phyloP scores from a whole-genome alignment of 2,329 filamentous ascomycete species.

The Diaporthe citri region DNA sequence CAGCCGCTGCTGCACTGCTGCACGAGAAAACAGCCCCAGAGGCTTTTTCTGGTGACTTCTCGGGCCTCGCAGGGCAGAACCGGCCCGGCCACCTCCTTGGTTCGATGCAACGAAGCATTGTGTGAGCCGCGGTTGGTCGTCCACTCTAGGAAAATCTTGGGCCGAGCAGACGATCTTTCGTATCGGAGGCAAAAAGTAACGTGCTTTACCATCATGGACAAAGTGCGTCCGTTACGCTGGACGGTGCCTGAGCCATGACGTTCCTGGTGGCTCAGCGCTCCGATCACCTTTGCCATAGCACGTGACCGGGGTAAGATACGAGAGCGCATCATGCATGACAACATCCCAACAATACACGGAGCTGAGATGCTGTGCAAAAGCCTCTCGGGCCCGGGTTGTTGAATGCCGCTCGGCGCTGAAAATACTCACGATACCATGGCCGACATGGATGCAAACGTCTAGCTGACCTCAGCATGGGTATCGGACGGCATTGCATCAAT shows the following conservation, averaged over 20 bases:
- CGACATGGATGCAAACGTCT: neutral
- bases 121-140: neutral
- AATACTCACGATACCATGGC: neutral
- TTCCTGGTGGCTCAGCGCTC: neutral
- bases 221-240: neutral
- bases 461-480: neutral
- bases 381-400: neutral
- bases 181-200: neutral
- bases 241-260: conserved; percentile 1
- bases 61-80: neutral
- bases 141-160: neutral
- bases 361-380: neutral
- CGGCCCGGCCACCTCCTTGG: neutral
- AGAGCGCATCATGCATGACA: neutral
- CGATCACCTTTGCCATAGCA: neutral
- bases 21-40: neutral
- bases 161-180: neutral
- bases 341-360: neutral
- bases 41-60: conserved; percentile 19
- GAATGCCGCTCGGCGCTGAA: neutral
- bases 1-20: neutral
- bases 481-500: neutral
- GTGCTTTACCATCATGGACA: neutral
- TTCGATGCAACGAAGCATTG: neutral
- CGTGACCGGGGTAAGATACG: neutral